A percentile compares a stretch with the other conserved stretches of the same genome.
These are phyloP conservation scores for Barnettozyma populi DNA, from an alignment of 805 yeast species.

Conservation along the genomic window DNA sequence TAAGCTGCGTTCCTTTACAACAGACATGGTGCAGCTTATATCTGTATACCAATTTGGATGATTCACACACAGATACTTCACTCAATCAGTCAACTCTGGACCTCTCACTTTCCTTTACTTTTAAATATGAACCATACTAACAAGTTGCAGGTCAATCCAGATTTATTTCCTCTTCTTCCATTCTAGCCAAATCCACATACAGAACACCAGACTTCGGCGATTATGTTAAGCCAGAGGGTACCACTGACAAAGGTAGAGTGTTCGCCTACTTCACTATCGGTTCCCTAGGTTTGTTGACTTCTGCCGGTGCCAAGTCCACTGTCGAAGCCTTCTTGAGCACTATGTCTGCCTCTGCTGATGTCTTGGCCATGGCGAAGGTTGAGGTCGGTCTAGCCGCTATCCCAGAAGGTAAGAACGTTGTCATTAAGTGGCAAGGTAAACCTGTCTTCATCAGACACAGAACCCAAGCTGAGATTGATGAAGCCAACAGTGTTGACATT, in stretches of 20 bases:
- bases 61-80: neutral
- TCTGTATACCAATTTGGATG: neutral
- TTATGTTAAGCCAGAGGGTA: conserved; percentile 65
- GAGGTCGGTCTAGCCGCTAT: conserved; percentile 91
- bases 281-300: conserved; percentile 80
- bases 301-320: conserved; percentile 94
- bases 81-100: neutral
- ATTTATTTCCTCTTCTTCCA: conserved; percentile 32
- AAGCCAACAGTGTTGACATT: conserved; percentile 83
- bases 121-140: neutral
- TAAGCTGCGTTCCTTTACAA: neutral
- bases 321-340: conserved; percentile 89
- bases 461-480: conserved; percentile 86
- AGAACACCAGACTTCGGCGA: conserved; percentile 87
- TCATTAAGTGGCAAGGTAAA: conserved; percentile 99
- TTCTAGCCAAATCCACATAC: conserved; percentile 64
- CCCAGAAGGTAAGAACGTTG: conserved; percentile 96
- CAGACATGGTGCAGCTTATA: neutral
- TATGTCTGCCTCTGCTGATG: conserved; percentile 98
- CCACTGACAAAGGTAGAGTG: conserved; percentile 75
- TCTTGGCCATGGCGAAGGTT: conserved; percentile 98
- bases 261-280: conserved; percentile 98
- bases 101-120: neutral
- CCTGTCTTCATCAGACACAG: conserved; percentile 99
- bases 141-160: conserved; percentile 24